phyloP scores from a whole-genome alignment of 1,284 basidiomycete species.

The Vanrija sp. region DNA sequence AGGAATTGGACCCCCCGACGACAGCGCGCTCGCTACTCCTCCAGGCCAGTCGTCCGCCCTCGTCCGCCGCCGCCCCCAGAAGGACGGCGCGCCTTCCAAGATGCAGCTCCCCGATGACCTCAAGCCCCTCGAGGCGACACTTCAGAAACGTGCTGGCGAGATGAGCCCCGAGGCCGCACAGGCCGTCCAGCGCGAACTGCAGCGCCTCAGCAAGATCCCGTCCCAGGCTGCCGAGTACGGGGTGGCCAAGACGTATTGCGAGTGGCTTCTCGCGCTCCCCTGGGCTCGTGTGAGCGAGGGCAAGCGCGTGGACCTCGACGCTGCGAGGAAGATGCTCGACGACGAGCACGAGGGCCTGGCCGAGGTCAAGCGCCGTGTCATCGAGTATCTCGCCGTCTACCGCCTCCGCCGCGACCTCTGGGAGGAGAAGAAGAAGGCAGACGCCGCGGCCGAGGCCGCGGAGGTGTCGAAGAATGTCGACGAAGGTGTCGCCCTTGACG shows the following conservation, averaged over 20 bases:
- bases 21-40: conserved; percentile 3
- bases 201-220: conserved; percentile 34
- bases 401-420: conserved; percentile 41
- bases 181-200: conserved; percentile 32
- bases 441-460: neutral
- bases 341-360: conserved; percentile 44
- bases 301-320: conserved; percentile 30
- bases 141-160: conserved; percentile 21
- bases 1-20: conserved; percentile 19
- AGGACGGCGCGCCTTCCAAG: conserved; percentile 3
- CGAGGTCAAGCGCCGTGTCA: conserved; percentile 43
- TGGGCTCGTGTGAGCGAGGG: conserved; percentile 38
- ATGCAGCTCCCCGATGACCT: conserved; percentile 36
- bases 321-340: conserved; percentile 33
- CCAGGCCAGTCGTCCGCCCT: conserved; percentile 5
- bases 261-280: conserved; percentile 40
- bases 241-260: conserved; percentile 42
- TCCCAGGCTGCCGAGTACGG: conserved; percentile 44
- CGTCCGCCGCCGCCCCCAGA: conserved; percentile 3
- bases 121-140: conserved; percentile 24
- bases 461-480: conserved; percentile 1
- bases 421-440: conserved; percentile 15
- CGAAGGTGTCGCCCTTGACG: conserved; percentile 1
- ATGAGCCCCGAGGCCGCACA: conserved; percentile 25
- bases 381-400: conserved; percentile 47